These are phyloP conservation scores for Pseudohyphozyma bogoriensis DNA, from an alignment of 768 basidiomycete genomes.

Conservation along the genomic window DNA sequence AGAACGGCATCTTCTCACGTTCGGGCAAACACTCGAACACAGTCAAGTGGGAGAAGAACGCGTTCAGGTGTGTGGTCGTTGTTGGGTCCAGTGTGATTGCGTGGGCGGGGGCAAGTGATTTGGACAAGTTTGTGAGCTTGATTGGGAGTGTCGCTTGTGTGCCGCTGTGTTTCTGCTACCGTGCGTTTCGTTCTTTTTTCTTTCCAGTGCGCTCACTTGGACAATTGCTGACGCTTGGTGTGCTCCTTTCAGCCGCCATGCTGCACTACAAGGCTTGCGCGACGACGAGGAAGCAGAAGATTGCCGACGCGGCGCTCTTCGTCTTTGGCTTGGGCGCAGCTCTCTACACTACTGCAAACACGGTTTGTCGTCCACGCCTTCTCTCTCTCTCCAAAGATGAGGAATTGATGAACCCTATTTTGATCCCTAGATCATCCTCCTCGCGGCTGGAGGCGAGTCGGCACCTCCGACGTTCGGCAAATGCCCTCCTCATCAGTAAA, in stretches of 20 bases:
- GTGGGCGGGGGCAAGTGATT: constrained; percentile 69
- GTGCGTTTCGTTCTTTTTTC: constrained; percentile 44
- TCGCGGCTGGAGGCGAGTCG: background rate
- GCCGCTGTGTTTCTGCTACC: constrained; percentile 88
- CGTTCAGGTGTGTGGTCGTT: constrained; percentile 42
- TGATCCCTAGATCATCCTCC: constrained; percentile 1
- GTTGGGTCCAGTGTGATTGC: constrained; percentile 63
- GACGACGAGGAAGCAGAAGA: constrained; percentile 33
- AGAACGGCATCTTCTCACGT: constrained; percentile 81
- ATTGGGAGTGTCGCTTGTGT: constrained; percentile 53
- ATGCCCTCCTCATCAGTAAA: constrained; percentile 5
- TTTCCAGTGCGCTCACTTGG: background rate
- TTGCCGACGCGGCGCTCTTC: constrained; percentile 37
- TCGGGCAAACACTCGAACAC: constrained; percentile 61
- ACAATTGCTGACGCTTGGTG: background rate
- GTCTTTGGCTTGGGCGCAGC: constrained; percentile 39
- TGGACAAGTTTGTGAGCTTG: constrained; percentile 92
- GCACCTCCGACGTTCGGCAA: constrained; percentile 16
- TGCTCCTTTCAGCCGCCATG: constrained; percentile 10
- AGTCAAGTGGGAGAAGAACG: constrained; percentile 95
- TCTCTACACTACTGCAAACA: constrained; percentile 40
- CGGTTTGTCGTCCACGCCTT: constrained; percentile 19
- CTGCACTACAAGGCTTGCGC: constrained; percentile 37
- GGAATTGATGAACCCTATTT: background rate
- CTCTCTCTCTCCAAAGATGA: background rate